These are phyloP conservation scores for Mycoemilia scoparia DNA, from an alignment of 192 early-diverging fungal genomes.

Conservation along the genomic window DNA sequence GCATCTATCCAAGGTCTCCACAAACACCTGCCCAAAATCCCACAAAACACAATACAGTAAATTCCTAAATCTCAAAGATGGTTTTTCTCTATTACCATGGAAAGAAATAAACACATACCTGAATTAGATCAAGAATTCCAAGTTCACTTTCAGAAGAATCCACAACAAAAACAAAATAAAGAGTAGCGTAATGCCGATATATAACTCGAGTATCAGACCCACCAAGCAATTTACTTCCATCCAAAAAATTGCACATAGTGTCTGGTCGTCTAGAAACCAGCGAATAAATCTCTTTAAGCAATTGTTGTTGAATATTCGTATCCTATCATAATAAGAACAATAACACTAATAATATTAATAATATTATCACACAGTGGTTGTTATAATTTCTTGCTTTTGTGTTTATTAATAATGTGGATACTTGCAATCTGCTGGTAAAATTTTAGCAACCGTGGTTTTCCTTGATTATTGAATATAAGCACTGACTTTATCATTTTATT, in stretches of 20 bases:
- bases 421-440: slow-evolving; percentile 84
- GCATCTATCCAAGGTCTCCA: slow-evolving; percentile 78
- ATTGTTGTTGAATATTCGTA: slow-evolving; percentile 62
- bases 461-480: slow-evolving; percentile 97
- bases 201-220: slow-evolving; percentile 79
- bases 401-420: neutral
- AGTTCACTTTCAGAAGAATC: slow-evolving; percentile 93
- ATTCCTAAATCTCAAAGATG: neutral
- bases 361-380: no score
- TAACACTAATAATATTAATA: no score
- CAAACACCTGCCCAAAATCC: slow-evolving; percentile 61
- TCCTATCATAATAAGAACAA: slow-evolving; percentile 30
- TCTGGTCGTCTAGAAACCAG: slow-evolving; percentile 75
- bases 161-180: slow-evolving; percentile 97
- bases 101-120: slow-evolving; percentile 40
- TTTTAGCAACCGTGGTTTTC: slow-evolving; percentile 82
- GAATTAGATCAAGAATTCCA: slow-evolving; percentile 90
- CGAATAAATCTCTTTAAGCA: slow-evolving; percentile 73
- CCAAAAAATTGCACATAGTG: slow-evolving; percentile 79
- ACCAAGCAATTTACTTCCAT: slow-evolving; percentile 61
- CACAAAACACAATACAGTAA: no score
- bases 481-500: slow-evolving; percentile 83
- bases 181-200: slow-evolving; percentile 88
- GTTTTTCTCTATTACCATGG: neutral
- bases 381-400: neutral